These are phyloP conservation scores for Durio zibethinus DNA, from an alignment of 345 rosid species.

Conservation along the genomic window DNA sequence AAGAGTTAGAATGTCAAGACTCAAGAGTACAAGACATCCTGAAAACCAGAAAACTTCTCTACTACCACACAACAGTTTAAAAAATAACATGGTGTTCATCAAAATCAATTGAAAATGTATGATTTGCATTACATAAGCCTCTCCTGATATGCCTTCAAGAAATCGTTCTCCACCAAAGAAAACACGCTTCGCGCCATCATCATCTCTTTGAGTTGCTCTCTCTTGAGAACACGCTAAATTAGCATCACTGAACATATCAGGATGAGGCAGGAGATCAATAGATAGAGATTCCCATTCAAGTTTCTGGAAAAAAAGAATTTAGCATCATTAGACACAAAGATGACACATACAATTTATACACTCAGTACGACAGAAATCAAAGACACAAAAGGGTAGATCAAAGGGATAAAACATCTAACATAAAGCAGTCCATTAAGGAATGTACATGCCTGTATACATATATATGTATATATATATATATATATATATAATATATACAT, in stretches of 20 bases:
- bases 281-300: conserved; percentile 98
- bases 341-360: neutral
- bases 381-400: neutral
- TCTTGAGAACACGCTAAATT: conserved; percentile 68
- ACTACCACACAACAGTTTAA: conserved; percentile 2
- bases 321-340: conserved; percentile 28
- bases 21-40: neutral
- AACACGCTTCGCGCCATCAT: conserved; percentile 97
- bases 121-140: conserved; percentile 74
- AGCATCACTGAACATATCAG: conserved; percentile 96
- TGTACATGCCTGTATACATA: neutral
- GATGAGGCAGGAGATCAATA: conserved; percentile 97
- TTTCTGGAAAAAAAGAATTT: conserved; percentile 56
- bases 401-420: neutral
- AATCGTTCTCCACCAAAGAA: conserved; percentile 99
- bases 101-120: conserved; percentile 22
- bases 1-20: conserved; percentile 19
- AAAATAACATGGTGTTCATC: conserved; percentile 17
- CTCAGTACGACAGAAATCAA: neutral
- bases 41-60: conserved; percentile 4
- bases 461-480: neutral
- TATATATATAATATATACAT: neutral
- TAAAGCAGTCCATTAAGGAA: neutral
- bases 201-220: conserved; percentile 68
- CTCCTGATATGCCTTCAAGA: conserved; percentile 92